These are phyloP conservation scores for Somion occarium DNA, from an alignment of 1,284 basidiomycete species.

Conservation along the genomic window DNA sequence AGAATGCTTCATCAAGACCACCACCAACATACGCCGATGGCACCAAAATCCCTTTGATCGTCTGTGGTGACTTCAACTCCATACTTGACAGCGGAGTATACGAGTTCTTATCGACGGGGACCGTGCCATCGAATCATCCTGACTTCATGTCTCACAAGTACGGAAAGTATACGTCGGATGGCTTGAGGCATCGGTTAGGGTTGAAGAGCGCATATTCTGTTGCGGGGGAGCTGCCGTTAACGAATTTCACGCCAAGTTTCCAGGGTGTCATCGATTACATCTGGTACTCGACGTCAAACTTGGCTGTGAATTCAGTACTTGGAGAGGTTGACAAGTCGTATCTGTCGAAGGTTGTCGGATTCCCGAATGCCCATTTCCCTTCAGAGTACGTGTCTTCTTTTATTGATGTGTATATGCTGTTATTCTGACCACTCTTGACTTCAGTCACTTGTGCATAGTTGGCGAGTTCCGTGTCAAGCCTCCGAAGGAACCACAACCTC, in stretches of 20 bases:
- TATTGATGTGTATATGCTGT: slow-evolving; percentile 11
- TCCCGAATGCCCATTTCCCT: slow-evolving; percentile 96
- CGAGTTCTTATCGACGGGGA: slow-evolving; percentile 82
- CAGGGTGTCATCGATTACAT: slow-evolving; percentile 89
- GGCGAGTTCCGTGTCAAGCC: slow-evolving; percentile 75
- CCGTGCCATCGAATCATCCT: slow-evolving; percentile 70
- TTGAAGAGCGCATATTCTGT: slow-evolving; percentile 83
- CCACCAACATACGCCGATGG: slow-evolving; percentile 76
- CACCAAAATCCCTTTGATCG: slow-evolving; percentile 85
- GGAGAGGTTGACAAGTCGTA: slow-evolving; percentile 88
- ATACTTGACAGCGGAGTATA: slow-evolving; percentile 86
- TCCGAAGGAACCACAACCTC: slow-evolving; percentile 39
- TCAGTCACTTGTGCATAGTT: slow-evolving; percentile 62
- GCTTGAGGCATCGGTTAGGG: slow-evolving; percentile 75
- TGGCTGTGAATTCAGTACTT: slow-evolving; percentile 84
- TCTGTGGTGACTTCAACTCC: slow-evolving; percentile 97
- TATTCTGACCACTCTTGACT: slow-evolving; percentile 20
- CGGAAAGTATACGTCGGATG: slow-evolving; percentile 90
- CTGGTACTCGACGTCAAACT: slow-evolving; percentile 80
- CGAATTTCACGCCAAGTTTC: slow-evolving; percentile 89
- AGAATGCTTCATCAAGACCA: slow-evolving; percentile 39
- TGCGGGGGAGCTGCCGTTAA: slow-evolving; percentile 70
- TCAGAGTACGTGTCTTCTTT: slow-evolving; percentile 70
- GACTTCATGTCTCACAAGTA: slow-evolving; percentile 95
- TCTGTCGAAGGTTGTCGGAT: slow-evolving; percentile 89